Conservation (phyloP, 176 grass and related monocot species). For the Avena sativa region DNA sequence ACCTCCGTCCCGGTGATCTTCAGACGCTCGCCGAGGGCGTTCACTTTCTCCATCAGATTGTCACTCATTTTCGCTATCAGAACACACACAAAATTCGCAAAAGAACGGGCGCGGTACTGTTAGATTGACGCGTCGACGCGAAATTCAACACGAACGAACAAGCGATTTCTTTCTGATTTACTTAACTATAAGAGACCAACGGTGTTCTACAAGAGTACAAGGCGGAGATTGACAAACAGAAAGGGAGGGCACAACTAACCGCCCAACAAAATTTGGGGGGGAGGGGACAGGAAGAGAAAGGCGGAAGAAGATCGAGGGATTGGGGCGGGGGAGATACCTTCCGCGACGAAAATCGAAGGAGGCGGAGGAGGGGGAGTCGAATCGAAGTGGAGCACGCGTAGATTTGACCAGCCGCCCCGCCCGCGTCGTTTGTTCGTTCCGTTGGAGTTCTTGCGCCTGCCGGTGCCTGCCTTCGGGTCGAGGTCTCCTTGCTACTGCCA, state of each 20-base stretch:
- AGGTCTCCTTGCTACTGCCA: conserved; percentile 26
- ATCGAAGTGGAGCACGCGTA: conserved; percentile 38
- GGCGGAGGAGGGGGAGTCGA: conserved; percentile 12
- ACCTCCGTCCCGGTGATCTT: conserved; percentile 86
- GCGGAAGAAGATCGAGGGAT: conserved; percentile 3
- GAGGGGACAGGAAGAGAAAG: background rate
- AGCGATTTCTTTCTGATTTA: background rate
- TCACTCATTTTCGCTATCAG: conserved; percentile 63
- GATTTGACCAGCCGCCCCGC: conserved; percentile 37
- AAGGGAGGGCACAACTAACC: conserved; percentile 1
- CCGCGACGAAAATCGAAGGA: conserved; percentile 13
- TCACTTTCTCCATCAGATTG: conserved; percentile 94
- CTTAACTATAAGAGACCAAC: background rate
- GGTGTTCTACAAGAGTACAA: background rate
- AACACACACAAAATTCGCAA: background rate
- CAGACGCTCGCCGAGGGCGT: conserved; percentile 75
- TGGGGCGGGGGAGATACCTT: conserved; percentile 32
- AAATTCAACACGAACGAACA: background rate
- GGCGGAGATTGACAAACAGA: background rate
- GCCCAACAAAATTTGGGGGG: background rate
- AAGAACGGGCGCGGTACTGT: background rate
- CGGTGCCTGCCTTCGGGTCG: conserved; percentile 42
- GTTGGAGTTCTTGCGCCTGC: conserved; percentile 16
- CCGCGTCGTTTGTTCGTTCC: background rate
- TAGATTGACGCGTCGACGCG: background rate